Percentiles rank a stretch among this genome's conserved stretches.
These are phyloP conservation scores for Sphagnum tenellum DNA, from an alignment of 225 moss, liverwort and hornwort species.

Conservation along the genomic window DNA sequence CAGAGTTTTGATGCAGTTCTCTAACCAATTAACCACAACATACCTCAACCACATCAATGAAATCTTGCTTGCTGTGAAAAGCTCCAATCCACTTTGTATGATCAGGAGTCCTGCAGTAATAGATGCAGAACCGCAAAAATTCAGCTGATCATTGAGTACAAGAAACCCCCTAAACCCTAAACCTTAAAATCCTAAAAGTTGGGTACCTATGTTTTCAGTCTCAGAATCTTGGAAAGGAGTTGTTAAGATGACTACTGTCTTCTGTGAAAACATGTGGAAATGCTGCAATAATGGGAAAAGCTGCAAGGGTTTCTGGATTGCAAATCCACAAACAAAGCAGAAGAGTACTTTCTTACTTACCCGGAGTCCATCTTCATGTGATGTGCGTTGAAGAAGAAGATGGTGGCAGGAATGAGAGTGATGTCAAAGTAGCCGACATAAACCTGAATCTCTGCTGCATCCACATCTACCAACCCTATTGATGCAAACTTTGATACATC, in stretches of 20 bases:
- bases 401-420: conserved; percentile 75
- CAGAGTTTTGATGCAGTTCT: too few species aligned
- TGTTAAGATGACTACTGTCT: too few species aligned
- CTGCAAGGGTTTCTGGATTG: too few species aligned
- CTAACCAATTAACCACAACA: too few species aligned
- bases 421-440: conserved; percentile 91
- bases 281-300: background rate
- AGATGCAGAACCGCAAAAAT: too few species aligned
- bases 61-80: conserved; percentile 90
- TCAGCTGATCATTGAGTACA: too few species aligned
- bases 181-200: too few species aligned
- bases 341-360: conserved; percentile 13
- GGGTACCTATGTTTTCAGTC: too few species aligned
- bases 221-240: too few species aligned
- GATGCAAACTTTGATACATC: conserved; percentile 89
- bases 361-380: conserved; percentile 99
- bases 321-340: background rate
- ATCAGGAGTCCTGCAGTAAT: conserved; percentile 69
- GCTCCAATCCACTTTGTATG: conserved; percentile 99
- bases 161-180: too few species aligned
- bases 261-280: too few species aligned
- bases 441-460: conserved; percentile 69
- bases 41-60: conserved; percentile 93
- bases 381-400: conserved; percentile 99
- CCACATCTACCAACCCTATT: conserved; percentile 79